Evolutionary conservation across 352 stramenopile genomes (phyloP).

Genomic region (Phytopythium sindhum): DNA sequence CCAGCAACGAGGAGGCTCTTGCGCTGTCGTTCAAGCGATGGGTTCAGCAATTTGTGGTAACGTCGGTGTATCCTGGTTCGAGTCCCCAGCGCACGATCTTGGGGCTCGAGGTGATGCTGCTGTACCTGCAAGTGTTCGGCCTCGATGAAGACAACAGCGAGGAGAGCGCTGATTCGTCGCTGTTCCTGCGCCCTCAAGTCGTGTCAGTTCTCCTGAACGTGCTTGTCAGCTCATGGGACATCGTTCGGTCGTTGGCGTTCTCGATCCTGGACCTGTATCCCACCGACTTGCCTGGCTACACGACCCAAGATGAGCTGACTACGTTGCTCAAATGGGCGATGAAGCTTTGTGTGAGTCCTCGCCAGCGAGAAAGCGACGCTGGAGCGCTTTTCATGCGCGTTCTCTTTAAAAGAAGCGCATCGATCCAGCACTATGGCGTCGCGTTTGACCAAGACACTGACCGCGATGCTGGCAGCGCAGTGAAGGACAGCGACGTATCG

Average conservation of each 20-base stretch:
- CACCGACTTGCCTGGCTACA: slow-evolving; percentile 55
- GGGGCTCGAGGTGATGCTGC: slow-evolving; percentile 63
- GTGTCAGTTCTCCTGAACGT: slow-evolving; percentile 72
- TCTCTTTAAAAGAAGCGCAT: slow-evolving; percentile 54
- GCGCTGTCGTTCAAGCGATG: slow-evolving; percentile 45
- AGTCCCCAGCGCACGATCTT: slow-evolving; percentile 69
- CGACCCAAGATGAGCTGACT: slow-evolving; percentile 31
- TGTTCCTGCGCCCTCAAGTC: slow-evolving; percentile 58
- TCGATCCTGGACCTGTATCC: slow-evolving; percentile 71
- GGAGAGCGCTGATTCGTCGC: not conserved
- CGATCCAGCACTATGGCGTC: slow-evolving; percentile 40
- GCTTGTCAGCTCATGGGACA: slow-evolving; percentile 79
- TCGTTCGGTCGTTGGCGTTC: slow-evolving; percentile 64
- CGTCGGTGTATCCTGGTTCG: slow-evolving; percentile 58
- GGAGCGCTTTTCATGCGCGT: slow-evolving; percentile 84
- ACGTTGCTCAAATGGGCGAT: slow-evolving; percentile 67
- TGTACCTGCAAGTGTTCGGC: slow-evolving; percentile 77
- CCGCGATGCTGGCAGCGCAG: slow-evolving; percentile 1
- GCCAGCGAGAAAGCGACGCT: slow-evolving; percentile 81
- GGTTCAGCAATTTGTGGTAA: slow-evolving; percentile 64
- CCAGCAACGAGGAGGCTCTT: slow-evolving; percentile 15
- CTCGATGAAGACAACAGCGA: slow-evolving; percentile 14
- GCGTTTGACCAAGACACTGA: slow-evolving; percentile 21
- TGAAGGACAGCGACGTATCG: slow-evolving; percentile 26
- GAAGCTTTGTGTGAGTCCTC: slow-evolving; percentile 63